Evolutionary conservation across 306 rosid genomes (phyloP).

Genomic region (Elaeagnus macrophylla): DNA sequence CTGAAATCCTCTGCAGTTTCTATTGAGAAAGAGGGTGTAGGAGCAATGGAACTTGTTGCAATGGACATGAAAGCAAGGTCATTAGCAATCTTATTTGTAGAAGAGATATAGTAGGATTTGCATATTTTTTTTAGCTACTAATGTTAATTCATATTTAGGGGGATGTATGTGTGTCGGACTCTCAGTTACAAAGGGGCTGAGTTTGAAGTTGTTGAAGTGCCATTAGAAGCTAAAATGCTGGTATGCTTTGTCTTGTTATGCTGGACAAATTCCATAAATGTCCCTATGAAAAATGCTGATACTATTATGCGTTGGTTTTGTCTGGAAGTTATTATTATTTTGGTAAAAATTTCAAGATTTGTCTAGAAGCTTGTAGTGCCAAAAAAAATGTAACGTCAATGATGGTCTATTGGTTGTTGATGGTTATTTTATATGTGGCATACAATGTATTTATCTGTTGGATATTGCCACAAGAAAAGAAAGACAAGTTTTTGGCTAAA

Average conservation of each 20-base stretch:
- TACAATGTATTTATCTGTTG: too few species aligned
- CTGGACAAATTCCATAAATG: too few species aligned
- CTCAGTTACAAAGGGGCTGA: constrained; percentile 88
- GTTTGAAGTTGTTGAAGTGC: constrained; percentile 87
- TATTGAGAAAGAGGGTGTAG: constrained; percentile 94
- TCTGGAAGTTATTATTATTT: too few species aligned
- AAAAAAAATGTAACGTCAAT: too few species aligned
- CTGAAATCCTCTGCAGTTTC: constrained; percentile 46
- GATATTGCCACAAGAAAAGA: too few species aligned
- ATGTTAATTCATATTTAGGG: constrained; percentile 44
- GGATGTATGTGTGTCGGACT: constrained; percentile 93
- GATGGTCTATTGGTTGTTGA: too few species aligned
- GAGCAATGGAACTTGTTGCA: constrained; percentile 99
- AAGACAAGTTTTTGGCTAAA: too few species aligned
- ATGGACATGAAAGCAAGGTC: constrained; percentile 99
- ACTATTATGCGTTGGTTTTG: too few species aligned
- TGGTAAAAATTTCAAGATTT: too few species aligned
- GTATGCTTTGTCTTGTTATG: constrained; percentile 22
- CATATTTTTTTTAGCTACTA: neutral
- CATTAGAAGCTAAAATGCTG: constrained; percentile 88
- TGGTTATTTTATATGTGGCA: too few species aligned
- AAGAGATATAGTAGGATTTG: neutral
- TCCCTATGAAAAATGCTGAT: too few species aligned
- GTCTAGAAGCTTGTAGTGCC: too few species aligned
- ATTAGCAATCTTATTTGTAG: constrained; percentile 7